Conservation (phyloP, 148 eudicot genomes). For the Nepenthes mirabilis region DNA sequence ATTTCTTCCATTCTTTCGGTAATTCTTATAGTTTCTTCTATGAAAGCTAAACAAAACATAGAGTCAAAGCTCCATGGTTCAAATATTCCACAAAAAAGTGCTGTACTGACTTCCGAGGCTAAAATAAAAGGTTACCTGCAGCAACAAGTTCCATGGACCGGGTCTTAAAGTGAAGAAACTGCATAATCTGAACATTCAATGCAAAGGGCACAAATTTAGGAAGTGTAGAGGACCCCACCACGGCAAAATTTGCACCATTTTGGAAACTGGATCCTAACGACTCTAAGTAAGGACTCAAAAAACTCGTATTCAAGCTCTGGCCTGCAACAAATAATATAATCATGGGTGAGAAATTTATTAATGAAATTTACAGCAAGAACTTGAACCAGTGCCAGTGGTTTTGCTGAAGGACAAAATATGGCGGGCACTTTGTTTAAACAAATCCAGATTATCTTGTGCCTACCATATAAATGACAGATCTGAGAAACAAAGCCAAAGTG, state of each 20-base stretch:
- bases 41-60: too few species aligned
- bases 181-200: constrained; percentile 62
- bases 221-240: constrained; percentile 70
- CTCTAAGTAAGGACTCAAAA: constrained; percentile 69
- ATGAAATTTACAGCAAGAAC: too few species aligned
- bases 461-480: too few species aligned
- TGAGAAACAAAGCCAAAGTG: too few species aligned
- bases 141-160: constrained; percentile 60
- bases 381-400: too few species aligned
- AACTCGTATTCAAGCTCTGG: constrained; percentile 49
- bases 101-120: background rate
- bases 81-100: background rate
- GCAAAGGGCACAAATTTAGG: constrained; percentile 61
- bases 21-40: too few species aligned
- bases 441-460: too few species aligned
- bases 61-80: background rate
- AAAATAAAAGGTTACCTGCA: constrained; percentile 25
- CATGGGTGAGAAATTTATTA: background rate
- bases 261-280: constrained; percentile 52
- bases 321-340: constrained; percentile 32
- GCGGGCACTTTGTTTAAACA: too few species aligned
- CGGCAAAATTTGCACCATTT: constrained; percentile 81
- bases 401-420: too few species aligned
- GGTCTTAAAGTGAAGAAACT: constrained; percentile 61
- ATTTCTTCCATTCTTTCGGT: too few species aligned